Evolutionary conservation across 805 yeast genomes (phyloP), one percentile per base, ranked within the genome.

Genomic region (Suhomyces emberorum): DNA sequence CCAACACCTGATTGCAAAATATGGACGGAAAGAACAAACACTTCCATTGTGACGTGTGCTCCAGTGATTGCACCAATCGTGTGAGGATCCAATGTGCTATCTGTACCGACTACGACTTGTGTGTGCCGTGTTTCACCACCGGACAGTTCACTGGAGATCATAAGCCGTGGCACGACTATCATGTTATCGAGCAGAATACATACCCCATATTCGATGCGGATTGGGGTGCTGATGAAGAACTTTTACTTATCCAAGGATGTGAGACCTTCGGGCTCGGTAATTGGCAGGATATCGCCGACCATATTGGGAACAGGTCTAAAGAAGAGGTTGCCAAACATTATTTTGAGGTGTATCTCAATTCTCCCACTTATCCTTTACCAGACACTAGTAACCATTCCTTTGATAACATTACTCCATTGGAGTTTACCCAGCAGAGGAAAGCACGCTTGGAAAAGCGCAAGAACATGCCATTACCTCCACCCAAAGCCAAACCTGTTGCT

Each of bases 221-320:
- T 38, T 93, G 98, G 98, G 99, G 98, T 24, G 98, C 98, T 1
- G 98, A 93, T 63, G 99, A 93, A 59, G 99, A 93, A 61, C 56
- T 89, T 38, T 70, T 87, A 21, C 66, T 93, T 40, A 76, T 95
- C 10, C 95, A 88, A 58, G 98, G 97, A 7, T 82, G 95, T 29
- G 96, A 93, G 59, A 82, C 86, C 7, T 74, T 77, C 30, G 98
- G 99, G 0, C 59, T 93, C 37, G 99, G 99, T 2, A 88, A 89
- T 57, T 93, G 98, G 98, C 95, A 87, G 53, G 98, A 93, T 58
- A 78, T 95, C n/a, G 83, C 96, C 8, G 98, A 93, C 55, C 95
- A 87, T 54, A 86, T 95, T 37, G 98, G 98, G 9, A 87, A 89
- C 26, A 63, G 98, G 43, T 78, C 88, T 9, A 88, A 86, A 56